These are phyloP conservation scores for Colletotrichum destructivum DNA, from an alignment of 2,329 filamentous ascomycete species.

Conservation along the genomic window DNA sequence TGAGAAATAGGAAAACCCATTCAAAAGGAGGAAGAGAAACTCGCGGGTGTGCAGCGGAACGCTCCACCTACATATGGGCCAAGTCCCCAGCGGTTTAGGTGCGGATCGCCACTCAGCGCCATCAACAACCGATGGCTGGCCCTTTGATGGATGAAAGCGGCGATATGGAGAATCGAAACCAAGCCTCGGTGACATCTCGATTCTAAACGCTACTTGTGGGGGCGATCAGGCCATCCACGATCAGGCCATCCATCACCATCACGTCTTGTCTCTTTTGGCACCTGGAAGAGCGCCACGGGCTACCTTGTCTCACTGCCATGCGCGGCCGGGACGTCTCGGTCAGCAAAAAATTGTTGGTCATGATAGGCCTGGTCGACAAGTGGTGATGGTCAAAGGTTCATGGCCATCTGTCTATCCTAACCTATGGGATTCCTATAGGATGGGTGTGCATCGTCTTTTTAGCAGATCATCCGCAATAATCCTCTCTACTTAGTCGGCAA, in stretches of 20 bases:
- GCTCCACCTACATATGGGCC: constrained; percentile 3
- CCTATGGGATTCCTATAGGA: no score
- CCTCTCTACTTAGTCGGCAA: no score
- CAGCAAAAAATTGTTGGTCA: no score
- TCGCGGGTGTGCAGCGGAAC: not conserved
- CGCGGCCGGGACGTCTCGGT: not conserved
- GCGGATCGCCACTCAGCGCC: constrained; percentile 13
- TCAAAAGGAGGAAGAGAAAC: not conserved
- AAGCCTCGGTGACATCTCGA: no score
- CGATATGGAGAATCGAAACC: not conserved
- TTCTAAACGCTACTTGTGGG: not conserved
- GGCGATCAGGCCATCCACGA: not conserved
- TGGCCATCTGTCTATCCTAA: no score
- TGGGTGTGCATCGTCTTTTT: no score
- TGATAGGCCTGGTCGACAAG: no score
- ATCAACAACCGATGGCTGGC: not conserved
- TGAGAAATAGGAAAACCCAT: not conserved
- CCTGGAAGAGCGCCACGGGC: not conserved
- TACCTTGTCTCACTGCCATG: not conserved
- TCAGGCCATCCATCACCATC: no score
- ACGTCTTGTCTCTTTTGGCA: not conserved
- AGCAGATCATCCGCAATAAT: no score
- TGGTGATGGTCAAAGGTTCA: no score
- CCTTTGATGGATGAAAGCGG: constrained; percentile 22
- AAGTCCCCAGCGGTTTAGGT: not conserved